Percentiles rank a stretch among this genome's conserved stretches.
Conservation (phyloP, 768 basidiomycete genomes). For the Boletus fagicola region DNA sequence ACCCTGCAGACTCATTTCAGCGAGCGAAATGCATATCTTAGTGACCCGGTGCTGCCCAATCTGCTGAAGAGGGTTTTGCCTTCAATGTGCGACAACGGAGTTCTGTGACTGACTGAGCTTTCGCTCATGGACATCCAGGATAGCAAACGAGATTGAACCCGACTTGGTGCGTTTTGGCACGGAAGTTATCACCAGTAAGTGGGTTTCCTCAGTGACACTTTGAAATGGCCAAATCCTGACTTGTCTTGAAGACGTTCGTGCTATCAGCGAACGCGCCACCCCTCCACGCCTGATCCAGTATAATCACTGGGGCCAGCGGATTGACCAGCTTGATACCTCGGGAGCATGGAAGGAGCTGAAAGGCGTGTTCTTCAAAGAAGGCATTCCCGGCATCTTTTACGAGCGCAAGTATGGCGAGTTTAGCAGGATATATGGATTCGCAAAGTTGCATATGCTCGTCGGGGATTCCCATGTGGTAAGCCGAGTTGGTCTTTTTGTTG, state of each 20-base stretch:
- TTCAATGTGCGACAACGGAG: conserved; percentile 31
- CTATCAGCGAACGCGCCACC: conserved; percentile 40
- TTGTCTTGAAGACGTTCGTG: conserved; percentile 47
- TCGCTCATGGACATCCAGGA: conserved; percentile 31
- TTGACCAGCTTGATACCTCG: conserved; percentile 66
- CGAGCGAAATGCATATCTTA: conserved; percentile 58
- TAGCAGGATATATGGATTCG: conserved; percentile 64
- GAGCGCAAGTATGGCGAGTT: conserved; percentile 59
- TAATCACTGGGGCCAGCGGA: conserved; percentile 66
- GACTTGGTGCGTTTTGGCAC: conserved; percentile 61
- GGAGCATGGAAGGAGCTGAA: conserved; percentile 74
- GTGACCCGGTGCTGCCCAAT: conserved; percentile 60
- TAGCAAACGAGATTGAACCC: conserved; percentile 47
- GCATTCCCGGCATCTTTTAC: conserved; percentile 65
- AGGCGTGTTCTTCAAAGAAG: conserved; percentile 60
- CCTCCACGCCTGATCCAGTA: conserved; percentile 65
- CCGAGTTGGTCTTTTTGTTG: not conserved
- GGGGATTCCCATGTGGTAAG: conserved; percentile 64
- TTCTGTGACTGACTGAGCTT: not conserved
- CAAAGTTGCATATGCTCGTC: conserved; percentile 58
- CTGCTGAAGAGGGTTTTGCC: conserved; percentile 61
- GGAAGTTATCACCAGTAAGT: conserved; percentile 52
- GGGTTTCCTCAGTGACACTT: not conserved
- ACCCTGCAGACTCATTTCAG: conserved; percentile 45
- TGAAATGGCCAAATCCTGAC: not conserved